These are phyloP conservation scores for Stachybotrys chartarum DNA, from an alignment of 2,329 filamentous ascomycete genomes.

Conservation along the genomic window DNA sequence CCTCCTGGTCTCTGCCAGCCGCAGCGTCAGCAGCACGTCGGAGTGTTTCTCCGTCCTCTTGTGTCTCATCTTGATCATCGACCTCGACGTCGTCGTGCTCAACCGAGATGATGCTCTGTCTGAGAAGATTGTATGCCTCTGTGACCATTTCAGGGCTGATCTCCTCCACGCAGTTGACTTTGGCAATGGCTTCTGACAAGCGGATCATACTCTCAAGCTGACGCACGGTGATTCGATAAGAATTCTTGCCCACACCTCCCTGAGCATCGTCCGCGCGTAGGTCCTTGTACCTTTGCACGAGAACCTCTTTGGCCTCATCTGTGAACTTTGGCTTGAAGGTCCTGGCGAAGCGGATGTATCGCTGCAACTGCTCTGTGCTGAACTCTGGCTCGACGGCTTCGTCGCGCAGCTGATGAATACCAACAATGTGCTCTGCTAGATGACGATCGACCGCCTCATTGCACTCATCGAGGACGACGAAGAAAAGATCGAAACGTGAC, in stretches of 20 bases:
- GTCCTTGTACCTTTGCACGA: slow-evolving; percentile 94
- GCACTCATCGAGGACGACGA: slow-evolving; percentile 94
- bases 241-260: slow-evolving; percentile 88
- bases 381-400: slow-evolving; percentile 89
- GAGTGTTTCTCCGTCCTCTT: slow-evolving; percentile 38
- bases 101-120: slow-evolving; percentile 94
- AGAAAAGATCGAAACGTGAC: slow-evolving; percentile 98
- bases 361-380: slow-evolving; percentile 90
- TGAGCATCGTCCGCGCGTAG: slow-evolving; percentile 88
- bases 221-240: slow-evolving; percentile 93
- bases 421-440: slow-evolving; percentile 89
- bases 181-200: slow-evolving; percentile 93
- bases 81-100: slow-evolving; percentile 97
- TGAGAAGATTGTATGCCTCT: slow-evolving; percentile 84
- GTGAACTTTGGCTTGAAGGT: slow-evolving; percentile 94
- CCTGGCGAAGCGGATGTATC: slow-evolving; percentile 92
- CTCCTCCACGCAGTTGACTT: slow-evolving; percentile 92
- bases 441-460: slow-evolving; percentile 88
- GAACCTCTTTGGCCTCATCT: slow-evolving; percentile 72
- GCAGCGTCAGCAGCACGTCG: slow-evolving; percentile 29
- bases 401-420: slow-evolving; percentile 86
- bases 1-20: slow-evolving; percentile 38
- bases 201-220: slow-evolving; percentile 96
- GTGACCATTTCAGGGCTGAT: slow-evolving; percentile 78
- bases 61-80: slow-evolving; percentile 62